A percentile compares a stretch with the other conserved stretches of the same genome.
Evolutionary conservation across 2,329 filamentous ascomycete genomes (phyloP).

Genomic region (Colletotrichum sp.): DNA sequence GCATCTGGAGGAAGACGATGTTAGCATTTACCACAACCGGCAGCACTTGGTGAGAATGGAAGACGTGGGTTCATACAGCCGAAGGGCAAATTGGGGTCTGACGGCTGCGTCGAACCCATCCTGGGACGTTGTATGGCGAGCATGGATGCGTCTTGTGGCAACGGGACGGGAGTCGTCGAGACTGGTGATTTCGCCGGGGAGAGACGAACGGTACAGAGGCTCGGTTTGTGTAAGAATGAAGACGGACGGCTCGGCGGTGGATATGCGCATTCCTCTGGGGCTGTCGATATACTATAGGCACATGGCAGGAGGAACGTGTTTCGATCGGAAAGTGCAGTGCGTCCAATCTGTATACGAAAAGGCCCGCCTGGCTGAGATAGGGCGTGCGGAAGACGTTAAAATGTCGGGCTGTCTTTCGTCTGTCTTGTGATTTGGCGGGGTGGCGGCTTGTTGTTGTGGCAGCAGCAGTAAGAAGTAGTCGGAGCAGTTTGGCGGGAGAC

Average conservation of each 20-base stretch:
- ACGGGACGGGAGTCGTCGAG: slow-evolving; percentile 12
- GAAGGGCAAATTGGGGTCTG: slow-evolving; percentile 65
- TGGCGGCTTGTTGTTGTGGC: slow-evolving; percentile 9
- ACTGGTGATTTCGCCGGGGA: background rate
- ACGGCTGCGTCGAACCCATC: slow-evolving; percentile 65
- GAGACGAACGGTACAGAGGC: background rate
- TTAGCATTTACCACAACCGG: background rate
- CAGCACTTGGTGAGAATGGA: background rate
- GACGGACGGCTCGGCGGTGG: slow-evolving; percentile 4
- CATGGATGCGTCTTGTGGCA: slow-evolving; percentile 53
- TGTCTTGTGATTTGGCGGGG: slow-evolving; percentile 21
- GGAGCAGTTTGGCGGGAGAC: background rate
- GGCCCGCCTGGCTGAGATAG: background rate
- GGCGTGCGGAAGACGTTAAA: background rate
- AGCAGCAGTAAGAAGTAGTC: background rate
- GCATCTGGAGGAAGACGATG: slow-evolving; percentile 40
- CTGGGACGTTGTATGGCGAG: slow-evolving; percentile 60
- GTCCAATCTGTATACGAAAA: background rate
- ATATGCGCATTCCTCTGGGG: slow-evolving; percentile 20
- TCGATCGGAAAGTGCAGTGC: background rate
- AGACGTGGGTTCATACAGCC: slow-evolving; percentile 61
- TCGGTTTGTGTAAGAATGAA: slow-evolving; percentile 1
- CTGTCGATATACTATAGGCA: slow-evolving; percentile 13
- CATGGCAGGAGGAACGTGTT: slow-evolving; percentile 10
- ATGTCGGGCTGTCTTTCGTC: background rate